phyloP scores from a whole-genome alignment of 2,329 filamentous ascomycete species.

The Teratosphaeria nubilosa region DNA sequence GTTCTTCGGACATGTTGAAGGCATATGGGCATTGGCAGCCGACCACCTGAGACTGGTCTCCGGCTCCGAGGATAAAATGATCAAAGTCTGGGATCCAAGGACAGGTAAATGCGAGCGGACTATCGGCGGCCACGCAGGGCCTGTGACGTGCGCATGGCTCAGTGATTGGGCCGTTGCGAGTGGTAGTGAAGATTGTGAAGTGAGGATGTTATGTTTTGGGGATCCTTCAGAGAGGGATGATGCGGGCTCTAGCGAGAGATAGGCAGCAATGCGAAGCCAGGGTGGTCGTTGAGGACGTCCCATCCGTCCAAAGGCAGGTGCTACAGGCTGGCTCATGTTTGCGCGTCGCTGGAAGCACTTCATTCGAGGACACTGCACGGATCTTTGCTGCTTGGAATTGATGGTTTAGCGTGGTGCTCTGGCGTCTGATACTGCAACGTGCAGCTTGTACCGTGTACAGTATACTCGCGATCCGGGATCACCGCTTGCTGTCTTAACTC shows the following conservation, averaged over 20 bases:
- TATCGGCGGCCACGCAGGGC: constrained; percentile 80
- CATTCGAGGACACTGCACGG: too few relatives aligned
- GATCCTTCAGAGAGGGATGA: constrained; percentile 1
- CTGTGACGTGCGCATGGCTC: constrained; percentile 85
- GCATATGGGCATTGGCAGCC: constrained; percentile 84
- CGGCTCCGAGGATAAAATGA: constrained; percentile 85
- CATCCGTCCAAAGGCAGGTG: too few relatives aligned
- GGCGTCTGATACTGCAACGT: not conserved
- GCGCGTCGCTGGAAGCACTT: too few relatives aligned
- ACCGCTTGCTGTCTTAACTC: too few relatives aligned
- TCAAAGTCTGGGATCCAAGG: constrained; percentile 90
- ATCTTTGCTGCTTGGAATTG: not conserved
- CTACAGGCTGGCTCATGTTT: too few relatives aligned
- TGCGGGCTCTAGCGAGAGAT: not conserved
- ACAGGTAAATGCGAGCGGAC: constrained; percentile 87
- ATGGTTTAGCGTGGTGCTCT: not conserved
- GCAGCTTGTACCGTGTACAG: not conserved
- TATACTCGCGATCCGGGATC: too few relatives aligned
- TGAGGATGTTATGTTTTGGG: constrained; percentile 49
- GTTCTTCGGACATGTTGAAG: constrained; percentile 94
- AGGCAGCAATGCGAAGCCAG: not conserved
- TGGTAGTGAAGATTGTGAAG: constrained; percentile 87
- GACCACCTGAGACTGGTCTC: constrained; percentile 82
- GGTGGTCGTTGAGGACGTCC: not conserved
- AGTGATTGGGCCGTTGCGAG: constrained; percentile 84